phyloP scores from a whole-genome alignment of 371 early-diverging fungal species.

The Mortierella sp. region DNA sequence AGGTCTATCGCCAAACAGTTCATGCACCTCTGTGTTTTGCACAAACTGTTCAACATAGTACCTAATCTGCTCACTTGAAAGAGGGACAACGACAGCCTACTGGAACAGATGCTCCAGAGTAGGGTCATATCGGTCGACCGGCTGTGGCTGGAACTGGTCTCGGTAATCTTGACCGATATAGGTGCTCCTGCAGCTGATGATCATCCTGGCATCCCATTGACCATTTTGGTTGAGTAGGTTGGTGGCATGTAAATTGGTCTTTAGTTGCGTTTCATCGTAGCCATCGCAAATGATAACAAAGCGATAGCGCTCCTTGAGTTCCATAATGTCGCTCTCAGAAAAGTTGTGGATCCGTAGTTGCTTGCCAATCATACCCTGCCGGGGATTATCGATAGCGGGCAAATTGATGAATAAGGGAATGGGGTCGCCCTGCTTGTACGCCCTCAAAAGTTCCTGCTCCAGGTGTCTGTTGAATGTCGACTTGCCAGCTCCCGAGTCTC shows the following conservation, averaged over 20 bases:
- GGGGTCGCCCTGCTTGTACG: neutral
- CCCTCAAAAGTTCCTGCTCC: neutral
- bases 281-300: neutral
- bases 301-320: neutral
- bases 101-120: neutral
- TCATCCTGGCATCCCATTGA: neutral
- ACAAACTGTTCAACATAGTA: constrained; percentile 16
- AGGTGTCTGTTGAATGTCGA: neutral
- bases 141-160: neutral
- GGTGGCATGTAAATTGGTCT: neutral
- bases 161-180: neutral
- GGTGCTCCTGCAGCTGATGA: neutral
- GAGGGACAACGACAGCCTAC: neutral
- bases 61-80: constrained; percentile 5
- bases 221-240: neutral
- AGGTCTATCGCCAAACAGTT: neutral
- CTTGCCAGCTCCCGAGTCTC: neutral
- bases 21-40: neutral
- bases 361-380: neutral
- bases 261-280: neutral
- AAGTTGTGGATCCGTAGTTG: neutral
- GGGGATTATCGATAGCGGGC: neutral
- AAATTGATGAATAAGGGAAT: neutral
- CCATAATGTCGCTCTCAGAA: neutral
- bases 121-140: neutral